Base-by-base conservation (phyloP, 495 filamentous ascomycete species). In the Aspergillus biplanus region DNA sequence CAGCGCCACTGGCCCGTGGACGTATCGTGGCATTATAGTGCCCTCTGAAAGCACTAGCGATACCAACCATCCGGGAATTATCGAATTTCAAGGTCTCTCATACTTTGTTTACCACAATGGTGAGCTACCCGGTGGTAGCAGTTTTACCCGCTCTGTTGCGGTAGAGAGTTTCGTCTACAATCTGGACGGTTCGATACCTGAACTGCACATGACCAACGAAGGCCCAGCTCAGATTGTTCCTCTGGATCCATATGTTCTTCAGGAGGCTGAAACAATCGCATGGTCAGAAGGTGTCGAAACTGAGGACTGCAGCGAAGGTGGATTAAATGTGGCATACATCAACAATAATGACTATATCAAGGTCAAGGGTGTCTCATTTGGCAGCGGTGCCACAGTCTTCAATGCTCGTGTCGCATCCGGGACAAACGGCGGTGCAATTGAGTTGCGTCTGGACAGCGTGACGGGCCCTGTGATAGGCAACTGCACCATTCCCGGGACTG, bases 51-150 rank as follows among this genome's bases (percentile, higher is more conserved):
- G 71, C 44, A 16, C 34, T 2, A 71, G 69, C 39, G 68, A 70
- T 52, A 73, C 71, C 50, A 73, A 73, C 62, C 71, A 73, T 59
- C 56, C 62, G 3, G 71, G 67, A 35, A 65, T 73, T 34, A 65
- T 73, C 49, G 67, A 73, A 49, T 73, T 64, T 62, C 64, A 70
- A 53, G 63, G 62, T 55, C 49, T 57, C 32, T 72, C 71, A 21
- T 73, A 73, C 62, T 72, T 73, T 46, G 68, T 72, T 63, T 73
- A 73, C 52, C 71, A 73, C 60, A 73, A 73, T 59, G 67, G 67
- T 52, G 71, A 69, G 33, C 69, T 73, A 12, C 71, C 71, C 32
- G 63, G 63, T 21, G 71, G 71, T 46, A 56, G 69, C 56, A 63
- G 64, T 32, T 73, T 65, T 52, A 21, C 67, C n/a, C 62, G 71